These are phyloP conservation scores for Myrica gale DNA, from an alignment of 306 rosid species.

Conservation along the genomic window DNA sequence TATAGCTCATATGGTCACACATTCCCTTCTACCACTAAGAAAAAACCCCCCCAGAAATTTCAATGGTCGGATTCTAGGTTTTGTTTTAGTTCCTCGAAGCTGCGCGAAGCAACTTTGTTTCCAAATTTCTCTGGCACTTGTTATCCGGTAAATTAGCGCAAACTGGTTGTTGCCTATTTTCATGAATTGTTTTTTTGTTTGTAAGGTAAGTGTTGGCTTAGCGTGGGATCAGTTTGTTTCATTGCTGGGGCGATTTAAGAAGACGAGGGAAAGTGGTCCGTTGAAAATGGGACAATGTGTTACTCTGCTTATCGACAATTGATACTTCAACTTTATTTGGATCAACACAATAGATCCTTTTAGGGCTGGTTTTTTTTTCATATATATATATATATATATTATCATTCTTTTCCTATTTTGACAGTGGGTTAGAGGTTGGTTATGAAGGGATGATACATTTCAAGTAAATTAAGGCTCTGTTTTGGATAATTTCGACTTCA, in stretches of 20 bases:
- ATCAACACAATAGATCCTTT: not conserved
- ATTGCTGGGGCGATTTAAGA: conserved; percentile 2
- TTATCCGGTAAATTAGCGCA: not conserved
- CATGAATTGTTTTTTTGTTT: not conserved
- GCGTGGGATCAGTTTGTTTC: not conserved
- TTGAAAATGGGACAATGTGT: not conserved
- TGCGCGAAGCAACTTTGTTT: not conserved
- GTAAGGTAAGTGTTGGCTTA: not conserved
- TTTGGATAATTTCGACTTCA: not conserved
- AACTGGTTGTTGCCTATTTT: not conserved
- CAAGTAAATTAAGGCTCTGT: not conserved
- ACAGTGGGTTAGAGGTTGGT: not conserved
- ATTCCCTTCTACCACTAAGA: not conserved
- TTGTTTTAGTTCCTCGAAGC: not conserved
- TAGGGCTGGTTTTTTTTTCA: not conserved
- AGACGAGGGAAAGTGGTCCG: not conserved
- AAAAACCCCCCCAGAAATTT: not conserved
- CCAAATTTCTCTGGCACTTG: not conserved
- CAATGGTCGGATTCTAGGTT: conserved; percentile 8
- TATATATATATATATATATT: too few relatives aligned
- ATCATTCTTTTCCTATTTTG: not conserved
- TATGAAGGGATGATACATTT: not conserved
- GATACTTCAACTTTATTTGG: not conserved
- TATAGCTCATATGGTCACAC: not conserved
- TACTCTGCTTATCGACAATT: not conserved